phyloP scores from a whole-genome alignment of 2,329 filamentous ascomycete genomes.

The Clarireedia hainanense region DNA sequence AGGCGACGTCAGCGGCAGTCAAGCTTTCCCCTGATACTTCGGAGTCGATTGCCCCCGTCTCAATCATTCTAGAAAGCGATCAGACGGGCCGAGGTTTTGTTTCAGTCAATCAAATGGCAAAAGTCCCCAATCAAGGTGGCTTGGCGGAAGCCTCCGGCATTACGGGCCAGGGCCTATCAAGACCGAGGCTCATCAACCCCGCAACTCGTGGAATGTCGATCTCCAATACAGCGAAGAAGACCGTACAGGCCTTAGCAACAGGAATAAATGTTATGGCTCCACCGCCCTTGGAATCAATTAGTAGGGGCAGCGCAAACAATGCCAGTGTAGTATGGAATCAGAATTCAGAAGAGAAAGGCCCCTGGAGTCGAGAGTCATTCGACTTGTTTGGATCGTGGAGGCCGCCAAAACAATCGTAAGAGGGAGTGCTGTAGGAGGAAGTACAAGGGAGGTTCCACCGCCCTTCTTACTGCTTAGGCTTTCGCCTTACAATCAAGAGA shows the following conservation, averaged over 20 bases:
- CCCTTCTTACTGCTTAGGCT: too few relatives aligned
- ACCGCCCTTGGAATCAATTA: neutral
- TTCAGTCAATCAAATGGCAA: constrained; percentile 4
- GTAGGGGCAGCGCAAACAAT: neutral
- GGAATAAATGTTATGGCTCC: constrained; percentile 12
- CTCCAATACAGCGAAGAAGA: constrained; percentile 18
- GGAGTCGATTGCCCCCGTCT: neutral
- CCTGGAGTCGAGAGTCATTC: constrained; percentile 31
- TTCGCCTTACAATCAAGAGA: too few relatives aligned
- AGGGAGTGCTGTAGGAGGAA: too few relatives aligned
- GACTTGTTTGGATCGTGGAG: constrained; percentile 29
- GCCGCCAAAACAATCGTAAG: constrained; percentile 10
- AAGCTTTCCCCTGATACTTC: constrained; percentile 1
- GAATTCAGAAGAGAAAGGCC: constrained; percentile 12
- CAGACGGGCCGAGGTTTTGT: neutral
- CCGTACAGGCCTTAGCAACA: constrained; percentile 11
- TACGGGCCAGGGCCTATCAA: constrained; percentile 6
- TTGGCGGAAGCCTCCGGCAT: neutral
- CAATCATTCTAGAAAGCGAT: neutral
- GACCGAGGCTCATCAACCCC: constrained; percentile 20
- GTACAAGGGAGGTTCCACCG: too few relatives aligned
- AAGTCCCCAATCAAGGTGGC: neutral
- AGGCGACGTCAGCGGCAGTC: neutral
- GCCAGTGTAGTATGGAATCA: neutral
- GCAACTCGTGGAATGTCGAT: constrained; percentile 23